Evolutionary conservation across 257 asterid species (phyloP).

Genomic region (Capsicum rhomboideum): DNA sequence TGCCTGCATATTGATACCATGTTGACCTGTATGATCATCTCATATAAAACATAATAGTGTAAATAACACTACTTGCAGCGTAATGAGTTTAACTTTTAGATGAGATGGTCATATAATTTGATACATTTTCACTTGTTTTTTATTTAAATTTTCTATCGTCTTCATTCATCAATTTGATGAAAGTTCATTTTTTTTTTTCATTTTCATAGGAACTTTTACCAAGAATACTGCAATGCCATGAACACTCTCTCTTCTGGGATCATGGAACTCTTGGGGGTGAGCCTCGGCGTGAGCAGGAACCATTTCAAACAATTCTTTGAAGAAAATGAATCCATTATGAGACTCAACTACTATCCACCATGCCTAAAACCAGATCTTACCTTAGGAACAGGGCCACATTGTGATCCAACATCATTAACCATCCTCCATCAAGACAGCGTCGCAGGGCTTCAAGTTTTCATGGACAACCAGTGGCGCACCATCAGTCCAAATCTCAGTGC

Average conservation of each 20-base stretch:
- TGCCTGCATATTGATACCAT: not conserved
- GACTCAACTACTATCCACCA: slow-evolving; percentile 10
- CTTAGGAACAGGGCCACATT: slow-evolving; percentile 12
- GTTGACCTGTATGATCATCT: not conserved
- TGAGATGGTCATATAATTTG: not conserved
- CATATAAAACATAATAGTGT: not conserved
- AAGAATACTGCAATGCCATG: slow-evolving; percentile 7
- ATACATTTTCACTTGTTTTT: not conserved
- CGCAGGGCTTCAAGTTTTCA: slow-evolving; percentile 3
- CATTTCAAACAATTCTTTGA: slow-evolving; percentile 5
- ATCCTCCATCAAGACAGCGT: slow-evolving; percentile 9
- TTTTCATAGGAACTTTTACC: slow-evolving; percentile 1
- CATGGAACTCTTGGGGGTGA: slow-evolving; percentile 1
- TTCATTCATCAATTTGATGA: not conserved
- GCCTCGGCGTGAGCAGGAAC: not conserved
- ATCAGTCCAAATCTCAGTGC: not conserved
- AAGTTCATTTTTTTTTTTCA: not conserved
- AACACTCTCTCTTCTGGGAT: not conserved
- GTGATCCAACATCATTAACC: slow-evolving; percentile 9
- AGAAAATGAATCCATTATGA: slow-evolving; percentile 4
- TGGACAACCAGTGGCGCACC: slow-evolving; percentile 3
- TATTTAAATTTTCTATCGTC: not conserved
- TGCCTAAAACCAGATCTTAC: slow-evolving; percentile 6
- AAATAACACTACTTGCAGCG: not conserved
- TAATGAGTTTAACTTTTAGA: not conserved